Evolutionary conservation across 2,329 filamentous ascomycete species (phyloP).

Genomic region (Penicillium sp.): DNA sequence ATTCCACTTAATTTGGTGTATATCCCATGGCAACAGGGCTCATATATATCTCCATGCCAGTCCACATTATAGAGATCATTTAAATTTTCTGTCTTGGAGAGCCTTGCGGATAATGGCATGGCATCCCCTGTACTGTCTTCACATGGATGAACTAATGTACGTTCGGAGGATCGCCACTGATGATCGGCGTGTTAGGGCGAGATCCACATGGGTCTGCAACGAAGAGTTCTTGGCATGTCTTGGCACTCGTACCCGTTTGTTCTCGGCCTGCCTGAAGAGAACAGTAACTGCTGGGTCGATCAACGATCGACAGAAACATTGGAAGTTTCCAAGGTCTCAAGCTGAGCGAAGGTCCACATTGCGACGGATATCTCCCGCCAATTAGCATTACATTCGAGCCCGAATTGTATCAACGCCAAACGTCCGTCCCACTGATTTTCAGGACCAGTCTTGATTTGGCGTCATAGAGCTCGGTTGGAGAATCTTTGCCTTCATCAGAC

Average conservation of each 20-base stretch:
- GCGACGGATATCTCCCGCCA: neutral
- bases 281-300: neutral
- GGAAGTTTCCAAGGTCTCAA: conserved; percentile 1
- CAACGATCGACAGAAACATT: neutral
- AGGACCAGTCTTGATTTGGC: neutral
- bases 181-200: neutral
- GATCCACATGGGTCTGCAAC: neutral
- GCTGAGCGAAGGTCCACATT: neutral
- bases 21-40: neutral
- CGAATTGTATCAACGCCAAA: neutral
- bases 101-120: too few relatives aligned
- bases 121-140: neutral
- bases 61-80: neutral
- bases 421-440: neutral
- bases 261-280: neutral
- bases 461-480: neutral
- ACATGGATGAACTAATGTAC: neutral
- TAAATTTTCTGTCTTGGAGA: too few relatives aligned
- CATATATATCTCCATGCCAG: neutral
- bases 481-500: neutral
- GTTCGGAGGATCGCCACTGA: neutral
- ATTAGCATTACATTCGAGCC: neutral
- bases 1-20: neutral
- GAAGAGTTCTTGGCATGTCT: neutral
- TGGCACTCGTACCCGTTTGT: conserved; percentile 1